Evolutionary conservation across 805 yeast genomes (phyloP), one percentile per base, ranked within the genome.

Genomic region (Metschnikowia cerradonensis): DNA sequence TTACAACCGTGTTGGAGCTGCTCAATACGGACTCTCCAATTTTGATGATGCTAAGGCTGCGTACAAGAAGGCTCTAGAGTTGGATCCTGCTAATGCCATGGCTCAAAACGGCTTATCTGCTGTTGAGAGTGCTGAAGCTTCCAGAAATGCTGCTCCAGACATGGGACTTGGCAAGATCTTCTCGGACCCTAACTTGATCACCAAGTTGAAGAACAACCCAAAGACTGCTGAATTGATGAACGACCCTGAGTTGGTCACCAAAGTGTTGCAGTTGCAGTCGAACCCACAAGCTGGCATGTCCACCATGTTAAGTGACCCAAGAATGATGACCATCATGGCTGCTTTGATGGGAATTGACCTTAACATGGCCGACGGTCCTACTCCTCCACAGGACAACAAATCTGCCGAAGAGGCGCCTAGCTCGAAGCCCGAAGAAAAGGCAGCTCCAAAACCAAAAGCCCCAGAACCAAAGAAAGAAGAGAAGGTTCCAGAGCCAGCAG

Each of bases 1-100:
- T 44, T 88, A 87, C 76, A 87, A 84, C 63, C 84, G 99, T 70
- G 86, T 87, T 35, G 99, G 89, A 52, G 91, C 97, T 57, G 99
- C 99, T 32, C 82, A 85, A 45, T 85, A 77, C 62, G 99, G 99
- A n/a, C 73, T 87, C 53, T 90, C 90, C 15, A 80, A 88, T 53
- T 78, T 84, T 45, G 90, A 87, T 31, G 87, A 81, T 20, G 94
- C 98, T 42, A 80, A 80, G 59, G 67, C 68, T 26, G 76, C 86
- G 23, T 92, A 90, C 70, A 74, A 82, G 56, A 85, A 86, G 67
- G 95, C 96, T 6, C 72, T 92, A 58, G 87, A 86, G 63, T 68
- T 90, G 52, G 98, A 92, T 60, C 78, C 94, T 26, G 48, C 74
- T 48, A 94, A 94, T 67, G 83, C 89, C 53, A 88, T 88, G 82